Evolutionary conservation across 2,329 filamentous ascomycete genomes (phyloP), one percentile per base, ranked within the genome.

Genomic region (Cladobotryum mycophilum): DNA sequence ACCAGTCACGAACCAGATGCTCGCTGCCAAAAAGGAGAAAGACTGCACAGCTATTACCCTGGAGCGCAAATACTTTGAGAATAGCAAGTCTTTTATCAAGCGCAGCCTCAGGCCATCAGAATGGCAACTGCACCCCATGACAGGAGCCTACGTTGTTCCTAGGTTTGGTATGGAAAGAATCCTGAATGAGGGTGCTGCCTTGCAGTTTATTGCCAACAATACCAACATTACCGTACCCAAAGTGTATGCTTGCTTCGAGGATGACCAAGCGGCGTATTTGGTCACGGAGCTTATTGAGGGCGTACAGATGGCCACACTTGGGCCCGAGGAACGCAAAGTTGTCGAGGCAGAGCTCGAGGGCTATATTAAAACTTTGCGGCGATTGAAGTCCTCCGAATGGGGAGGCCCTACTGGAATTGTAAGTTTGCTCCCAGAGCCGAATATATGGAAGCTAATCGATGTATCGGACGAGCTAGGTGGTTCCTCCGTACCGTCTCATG

Each of bases 221-320:
- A 58, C 58, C 6, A 22, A 54, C 22, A 56, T 60, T 41, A 56
- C 54, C 1, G 36, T 60, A 13, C 58, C 55, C 5, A 60, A 54
- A 35, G 30, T 60, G 4, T 38, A 58, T 43, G 52, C 49, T 34
- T 49, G 52, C 40, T 59, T 58, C 34, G 51, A 55, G 33, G 54
- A 58, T 38, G 58, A 55, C 36, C 47, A 25, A 2, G 55, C 58
- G 8, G 48, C 48, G 3, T 56, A 55, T 34, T 9, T 60, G 2
- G 45, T 56, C 13, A 57, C 53, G 2, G 55, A 58, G 30, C 54
- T 52, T 22, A 38, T 60, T 5, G 45, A 57, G 13, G 55, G 58
- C 17, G 52, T 54, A 6, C 18, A 15, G 9, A 55, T 58, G 52
- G 41, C 35, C 12, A 48, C 55, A 1, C 52, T 59, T 2, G 15